phyloP scores from a whole-genome alignment of 257 asterid genomes.

The Scutellaria galericulata region DNA sequence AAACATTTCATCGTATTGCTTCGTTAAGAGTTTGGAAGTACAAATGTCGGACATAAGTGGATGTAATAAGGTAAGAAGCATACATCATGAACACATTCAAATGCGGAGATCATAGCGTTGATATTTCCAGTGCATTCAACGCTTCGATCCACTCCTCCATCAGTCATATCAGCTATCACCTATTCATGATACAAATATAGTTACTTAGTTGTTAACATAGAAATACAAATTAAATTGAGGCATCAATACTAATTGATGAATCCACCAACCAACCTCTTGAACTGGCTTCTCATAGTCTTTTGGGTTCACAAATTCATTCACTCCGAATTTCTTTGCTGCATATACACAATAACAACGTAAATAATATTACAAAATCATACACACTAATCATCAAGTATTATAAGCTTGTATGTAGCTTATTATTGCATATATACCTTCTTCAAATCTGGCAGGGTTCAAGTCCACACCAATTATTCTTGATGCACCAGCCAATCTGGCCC shows the following conservation, averaged over 20 bases:
- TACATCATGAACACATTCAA: constrained; percentile 84
- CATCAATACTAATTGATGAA: neutral
- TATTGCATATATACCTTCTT: constrained; percentile 42
- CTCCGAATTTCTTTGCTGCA: constrained; percentile 80
- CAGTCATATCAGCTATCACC: constrained; percentile 75
- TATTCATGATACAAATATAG: neutral
- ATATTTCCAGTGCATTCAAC: constrained; percentile 80
- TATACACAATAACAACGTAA: neutral
- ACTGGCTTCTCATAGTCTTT: constrained; percentile 64
- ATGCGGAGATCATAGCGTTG: constrained; percentile 81
- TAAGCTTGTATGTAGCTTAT: too few relatives aligned
- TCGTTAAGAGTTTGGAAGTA: too few relatives aligned
- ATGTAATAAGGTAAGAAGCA: too few relatives aligned
- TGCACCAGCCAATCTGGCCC: constrained; percentile 82
- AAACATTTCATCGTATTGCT: neutral
- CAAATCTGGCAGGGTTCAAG: constrained; percentile 55
- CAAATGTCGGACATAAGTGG: too few relatives aligned
- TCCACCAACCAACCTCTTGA: constrained; percentile 65
- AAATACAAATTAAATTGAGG: neutral
- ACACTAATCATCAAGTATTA: too few relatives aligned
- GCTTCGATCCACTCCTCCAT: constrained; percentile 82
- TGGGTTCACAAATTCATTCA: constrained; percentile 81
- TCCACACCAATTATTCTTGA: constrained; percentile 80
- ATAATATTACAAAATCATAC: too few relatives aligned
- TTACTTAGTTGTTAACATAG: neutral